A percentile compares a stretch with the other conserved stretches of the same genome.
phyloP scores from a whole-genome alignment of 768 basidiomycete genomes.

The Lactarius akahatsu region DNA sequence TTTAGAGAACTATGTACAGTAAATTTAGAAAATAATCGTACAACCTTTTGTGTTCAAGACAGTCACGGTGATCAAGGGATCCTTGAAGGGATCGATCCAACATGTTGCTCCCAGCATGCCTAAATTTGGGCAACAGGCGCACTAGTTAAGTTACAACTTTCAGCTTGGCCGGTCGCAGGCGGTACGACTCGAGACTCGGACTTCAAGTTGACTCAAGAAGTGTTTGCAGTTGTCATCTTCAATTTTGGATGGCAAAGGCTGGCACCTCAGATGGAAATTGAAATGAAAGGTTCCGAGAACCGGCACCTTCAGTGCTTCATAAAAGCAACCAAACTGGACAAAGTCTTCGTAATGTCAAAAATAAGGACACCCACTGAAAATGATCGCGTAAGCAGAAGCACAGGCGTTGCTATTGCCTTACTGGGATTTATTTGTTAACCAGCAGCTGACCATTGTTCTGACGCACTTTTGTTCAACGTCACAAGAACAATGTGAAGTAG shows the following conservation, averaged over 20 bases:
- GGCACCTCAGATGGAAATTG: not conserved
- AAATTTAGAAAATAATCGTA: no score
- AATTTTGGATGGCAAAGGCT: not conserved
- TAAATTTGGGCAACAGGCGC: no score
- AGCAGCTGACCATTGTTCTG: slow-evolving; percentile 17
- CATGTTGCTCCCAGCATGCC: no score
- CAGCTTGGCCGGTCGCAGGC: not conserved
- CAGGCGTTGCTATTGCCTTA: not conserved
- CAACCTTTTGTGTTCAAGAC: no score
- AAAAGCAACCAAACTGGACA: not conserved
- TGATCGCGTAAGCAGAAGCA: not conserved
- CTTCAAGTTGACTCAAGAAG: no score
- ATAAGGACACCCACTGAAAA: not conserved
- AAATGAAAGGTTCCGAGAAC: not conserved
- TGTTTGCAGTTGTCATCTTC: not conserved
- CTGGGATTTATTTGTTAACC: not conserved
- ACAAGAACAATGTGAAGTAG: slow-evolving; percentile 14
- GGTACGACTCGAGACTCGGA: not conserved
- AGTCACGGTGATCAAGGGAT: no score
- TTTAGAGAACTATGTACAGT: no score
- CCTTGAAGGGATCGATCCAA: no score
- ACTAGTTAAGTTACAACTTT: no score
- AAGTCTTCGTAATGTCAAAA: not conserved
- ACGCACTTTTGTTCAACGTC: slow-evolving; percentile 14
- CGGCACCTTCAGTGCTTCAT: not conserved